These are phyloP conservation scores for Suillus ampliporus DNA, from an alignment of 768 basidiomycete species.

Conservation along the genomic window DNA sequence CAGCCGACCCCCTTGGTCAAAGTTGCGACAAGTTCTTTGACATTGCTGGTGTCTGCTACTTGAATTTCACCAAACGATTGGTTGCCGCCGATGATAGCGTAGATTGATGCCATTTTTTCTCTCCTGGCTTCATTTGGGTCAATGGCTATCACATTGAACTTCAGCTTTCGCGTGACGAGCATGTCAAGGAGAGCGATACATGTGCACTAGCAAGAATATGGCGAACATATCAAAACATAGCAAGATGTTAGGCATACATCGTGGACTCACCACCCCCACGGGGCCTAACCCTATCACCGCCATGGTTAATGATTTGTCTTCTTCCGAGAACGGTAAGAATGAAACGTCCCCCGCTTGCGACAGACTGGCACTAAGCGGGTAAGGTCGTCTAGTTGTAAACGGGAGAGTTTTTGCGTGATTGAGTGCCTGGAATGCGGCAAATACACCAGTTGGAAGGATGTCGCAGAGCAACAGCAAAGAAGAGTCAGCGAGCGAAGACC, in stretches of 20 bases:
- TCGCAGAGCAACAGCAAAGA: slow-evolving; percentile 77
- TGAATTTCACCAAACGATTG: slow-evolving; percentile 49
- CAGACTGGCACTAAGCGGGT: slow-evolving; percentile 47
- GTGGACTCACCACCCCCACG: slow-evolving; percentile 63
- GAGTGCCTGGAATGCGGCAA: slow-evolving; percentile 73
- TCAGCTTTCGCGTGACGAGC: slow-evolving; percentile 49
- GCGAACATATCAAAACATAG: background rate
- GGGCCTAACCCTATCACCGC: slow-evolving; percentile 80
- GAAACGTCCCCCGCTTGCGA: slow-evolving; percentile 11
- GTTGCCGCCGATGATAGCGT: slow-evolving; percentile 54
- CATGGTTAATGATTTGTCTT: slow-evolving; percentile 61
- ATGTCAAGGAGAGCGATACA: slow-evolving; percentile 67
- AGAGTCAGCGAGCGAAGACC: slow-evolving; percentile 62
- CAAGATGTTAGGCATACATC: slow-evolving; percentile 8
- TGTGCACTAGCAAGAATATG: slow-evolving; percentile 51
- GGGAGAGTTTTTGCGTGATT: slow-evolving; percentile 75
- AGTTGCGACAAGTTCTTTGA: slow-evolving; percentile 50
- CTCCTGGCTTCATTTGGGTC: slow-evolving; percentile 64
- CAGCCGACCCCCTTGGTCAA: slow-evolving; percentile 67
- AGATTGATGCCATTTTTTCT: slow-evolving; percentile 63
- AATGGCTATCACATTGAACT: slow-evolving; percentile 65
- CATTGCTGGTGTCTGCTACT: slow-evolving; percentile 56
- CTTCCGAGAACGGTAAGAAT: slow-evolving; percentile 40
- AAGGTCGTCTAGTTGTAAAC: slow-evolving; percentile 61
- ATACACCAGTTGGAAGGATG: slow-evolving; percentile 81